Evolutionary conservation across 2,329 filamentous ascomycete genomes (phyloP).

Genomic region (Daldinia sp.): DNA sequence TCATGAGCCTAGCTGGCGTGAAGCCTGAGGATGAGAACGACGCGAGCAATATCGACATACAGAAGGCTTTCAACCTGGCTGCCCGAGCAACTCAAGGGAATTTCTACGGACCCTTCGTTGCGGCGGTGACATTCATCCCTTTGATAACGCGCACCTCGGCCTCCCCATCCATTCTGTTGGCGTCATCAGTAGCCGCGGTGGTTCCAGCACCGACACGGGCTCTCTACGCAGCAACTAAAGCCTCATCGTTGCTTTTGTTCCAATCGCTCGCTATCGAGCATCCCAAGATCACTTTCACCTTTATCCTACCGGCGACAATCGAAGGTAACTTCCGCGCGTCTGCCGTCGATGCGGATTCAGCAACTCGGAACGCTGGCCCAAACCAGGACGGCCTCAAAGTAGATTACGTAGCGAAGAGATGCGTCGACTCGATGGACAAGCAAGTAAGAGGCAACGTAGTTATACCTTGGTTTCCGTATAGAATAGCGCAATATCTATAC

Average conservation of each 20-base stretch:
- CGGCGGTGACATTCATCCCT: constrained; percentile 50
- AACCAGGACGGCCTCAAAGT: constrained; percentile 51
- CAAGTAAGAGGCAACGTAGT: constrained; percentile 47
- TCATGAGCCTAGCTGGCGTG: constrained; percentile 49
- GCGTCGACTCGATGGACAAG: constrained; percentile 49
- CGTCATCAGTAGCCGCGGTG: constrained; percentile 50
- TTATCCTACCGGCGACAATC: constrained; percentile 52
- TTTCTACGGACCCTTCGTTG: constrained; percentile 50
- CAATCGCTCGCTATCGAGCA: constrained; percentile 54
- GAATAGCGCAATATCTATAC: constrained; percentile 49
- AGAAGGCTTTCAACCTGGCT: constrained; percentile 44
- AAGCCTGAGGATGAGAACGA: constrained; percentile 38
- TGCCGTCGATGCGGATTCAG: constrained; percentile 49
- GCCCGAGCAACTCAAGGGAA: constrained; percentile 49
- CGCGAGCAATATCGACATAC: constrained; percentile 42
- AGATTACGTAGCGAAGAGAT: constrained; percentile 49
- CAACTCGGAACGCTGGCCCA: constrained; percentile 41
- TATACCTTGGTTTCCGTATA: constrained; percentile 51
- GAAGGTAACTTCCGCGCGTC: constrained; percentile 53
- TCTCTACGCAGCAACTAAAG: constrained; percentile 53
- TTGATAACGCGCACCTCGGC: constrained; percentile 50
- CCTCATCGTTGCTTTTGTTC: constrained; percentile 51
- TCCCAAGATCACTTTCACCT: constrained; percentile 49
- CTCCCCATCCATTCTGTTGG: constrained; percentile 47
- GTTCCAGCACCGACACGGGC: constrained; percentile 53